Conservation (phyloP, 2,329 filamentous ascomycete genomes). For the Keithomyces neogunnii region DNA sequence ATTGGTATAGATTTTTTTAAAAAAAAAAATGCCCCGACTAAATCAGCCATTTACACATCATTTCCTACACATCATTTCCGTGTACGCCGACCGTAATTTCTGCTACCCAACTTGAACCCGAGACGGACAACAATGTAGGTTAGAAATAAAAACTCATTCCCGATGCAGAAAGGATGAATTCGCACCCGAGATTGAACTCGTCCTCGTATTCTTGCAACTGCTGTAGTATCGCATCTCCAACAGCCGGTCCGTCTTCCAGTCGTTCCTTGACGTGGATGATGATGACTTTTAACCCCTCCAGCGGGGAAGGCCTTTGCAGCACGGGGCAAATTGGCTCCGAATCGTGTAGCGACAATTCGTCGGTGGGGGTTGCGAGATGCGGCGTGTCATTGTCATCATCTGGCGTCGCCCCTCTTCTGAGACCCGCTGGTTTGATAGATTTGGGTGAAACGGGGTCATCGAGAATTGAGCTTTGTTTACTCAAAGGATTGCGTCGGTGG, state of each 20-base stretch:
- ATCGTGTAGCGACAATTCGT: conserved; percentile 34
- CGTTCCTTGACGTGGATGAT: conserved; percentile 93
- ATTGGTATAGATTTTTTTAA: not conserved
- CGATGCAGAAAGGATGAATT: conserved; percentile 63
- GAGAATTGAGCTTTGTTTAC: conserved; percentile 11
- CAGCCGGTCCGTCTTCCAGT: conserved; percentile 60
- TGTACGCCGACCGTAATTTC: not conserved
- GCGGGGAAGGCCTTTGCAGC: conserved; percentile 29
- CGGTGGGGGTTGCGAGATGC: conserved; percentile 38
- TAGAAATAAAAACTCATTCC: conserved; percentile 53
- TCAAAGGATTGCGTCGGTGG: conserved; percentile 13
- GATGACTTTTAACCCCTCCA: conserved; percentile 70
- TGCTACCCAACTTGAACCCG: not conserved
- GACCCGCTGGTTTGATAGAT: conserved; percentile 25
- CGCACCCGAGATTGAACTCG: conserved; percentile 62
- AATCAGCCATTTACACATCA: conserved; percentile 5
- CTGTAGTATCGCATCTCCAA: conserved; percentile 56
- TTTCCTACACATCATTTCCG: not conserved
- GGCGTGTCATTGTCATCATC: conserved; percentile 24
- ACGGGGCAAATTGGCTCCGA: conserved; percentile 19
- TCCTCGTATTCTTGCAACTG: conserved; percentile 61
- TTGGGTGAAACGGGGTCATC: conserved; percentile 47
- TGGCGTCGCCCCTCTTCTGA: conserved; percentile 8
- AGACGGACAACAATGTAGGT: conserved; percentile 6
- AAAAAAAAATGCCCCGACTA: not conserved